A percentile compares a stretch with the other conserved stretches of the same genome.
These are phyloP conservation scores for Buxus sempervirens DNA, from an alignment of 164 flowering plant genomes.

Conservation along the genomic window DNA sequence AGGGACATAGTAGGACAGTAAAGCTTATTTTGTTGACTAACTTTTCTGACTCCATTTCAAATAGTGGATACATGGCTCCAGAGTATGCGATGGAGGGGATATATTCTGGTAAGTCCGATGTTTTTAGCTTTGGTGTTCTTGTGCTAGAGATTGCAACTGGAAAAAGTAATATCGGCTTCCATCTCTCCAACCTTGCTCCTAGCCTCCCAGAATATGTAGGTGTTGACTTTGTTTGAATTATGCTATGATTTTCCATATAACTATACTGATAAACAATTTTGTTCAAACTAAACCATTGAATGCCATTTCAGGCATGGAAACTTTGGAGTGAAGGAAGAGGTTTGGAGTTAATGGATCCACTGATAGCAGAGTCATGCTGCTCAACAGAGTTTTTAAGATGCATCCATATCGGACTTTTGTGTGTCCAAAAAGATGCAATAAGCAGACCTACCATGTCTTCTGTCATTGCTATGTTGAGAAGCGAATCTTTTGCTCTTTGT, in stretches of 20 bases:
- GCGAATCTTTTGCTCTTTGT: too few relatives aligned
- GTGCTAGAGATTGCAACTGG: slow-evolving; percentile 29
- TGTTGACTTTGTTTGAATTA: too few relatives aligned
- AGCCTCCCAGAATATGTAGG: slow-evolving; percentile 25
- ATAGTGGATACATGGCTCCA: slow-evolving; percentile 31
- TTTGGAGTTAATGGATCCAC: slow-evolving; percentile 20
- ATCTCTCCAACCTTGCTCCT: slow-evolving; percentile 1
- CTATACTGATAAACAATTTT: too few relatives aligned
- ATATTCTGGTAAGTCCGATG: slow-evolving; percentile 29
- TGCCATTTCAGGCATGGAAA: slow-evolving; percentile 29
- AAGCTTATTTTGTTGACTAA: too few relatives aligned
- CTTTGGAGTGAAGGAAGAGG: slow-evolving; percentile 24
- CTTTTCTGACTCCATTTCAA: too few relatives aligned
- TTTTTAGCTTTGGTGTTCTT: slow-evolving; percentile 26
- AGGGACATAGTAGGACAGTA: too few relatives aligned
- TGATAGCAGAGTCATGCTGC: background rate
- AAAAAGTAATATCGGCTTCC: slow-evolving; percentile 10
- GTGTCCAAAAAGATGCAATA: slow-evolving; percentile 27
- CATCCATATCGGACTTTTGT: slow-evolving; percentile 26
- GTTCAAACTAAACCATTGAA: too few relatives aligned
- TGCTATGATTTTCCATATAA: too few relatives aligned
- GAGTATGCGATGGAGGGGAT: slow-evolving; percentile 30
- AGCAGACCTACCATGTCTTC: slow-evolving; percentile 27
- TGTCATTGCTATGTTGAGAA: slow-evolving; percentile 19
- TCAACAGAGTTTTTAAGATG: slow-evolving; percentile 16